These are phyloP conservation scores for Juglanconis oblonga DNA, from an alignment of 2,329 filamentous ascomycete species.

Conservation along the genomic window DNA sequence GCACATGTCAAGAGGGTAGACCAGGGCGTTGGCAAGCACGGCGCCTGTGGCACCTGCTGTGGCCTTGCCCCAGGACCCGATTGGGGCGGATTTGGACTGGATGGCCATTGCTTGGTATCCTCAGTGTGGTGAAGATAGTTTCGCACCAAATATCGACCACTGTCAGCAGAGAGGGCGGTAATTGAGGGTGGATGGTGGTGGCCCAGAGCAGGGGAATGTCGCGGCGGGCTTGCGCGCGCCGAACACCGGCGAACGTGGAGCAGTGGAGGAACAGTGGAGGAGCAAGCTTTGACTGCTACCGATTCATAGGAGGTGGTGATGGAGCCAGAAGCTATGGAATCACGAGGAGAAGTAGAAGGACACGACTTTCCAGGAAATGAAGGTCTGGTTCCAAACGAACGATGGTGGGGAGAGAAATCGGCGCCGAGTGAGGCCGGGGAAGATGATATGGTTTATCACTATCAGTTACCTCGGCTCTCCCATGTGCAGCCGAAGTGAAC, in stretches of 20 bases:
- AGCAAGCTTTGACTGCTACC: background rate
- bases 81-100: conserved; percentile 62
- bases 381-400: background rate
- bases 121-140: conserved; percentile 19
- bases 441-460: background rate
- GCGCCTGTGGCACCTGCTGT: conserved; percentile 90
- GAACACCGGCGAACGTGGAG: conserved; percentile 17
- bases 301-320: background rate
- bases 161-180: background rate
- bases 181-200: background rate
- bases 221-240: conserved; percentile 8
- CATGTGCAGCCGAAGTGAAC: conserved; percentile 2
- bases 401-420: background rate
- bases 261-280: background rate
- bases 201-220: conserved; percentile 46
- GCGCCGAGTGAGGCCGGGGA: background rate
- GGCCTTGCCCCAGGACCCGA: conserved; percentile 91
- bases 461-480: conserved; percentile 1
- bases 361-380: no score
- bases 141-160: no score
- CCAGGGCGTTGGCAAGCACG: conserved; percentile 88
- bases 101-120: conserved; percentile 51
- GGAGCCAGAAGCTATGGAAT: background rate
- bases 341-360: no score
- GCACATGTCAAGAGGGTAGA: conserved; percentile 96